Base-by-base conservation (phyloP, 345 rosid genomes). In the Chamaenerion angustifolium region DNA sequence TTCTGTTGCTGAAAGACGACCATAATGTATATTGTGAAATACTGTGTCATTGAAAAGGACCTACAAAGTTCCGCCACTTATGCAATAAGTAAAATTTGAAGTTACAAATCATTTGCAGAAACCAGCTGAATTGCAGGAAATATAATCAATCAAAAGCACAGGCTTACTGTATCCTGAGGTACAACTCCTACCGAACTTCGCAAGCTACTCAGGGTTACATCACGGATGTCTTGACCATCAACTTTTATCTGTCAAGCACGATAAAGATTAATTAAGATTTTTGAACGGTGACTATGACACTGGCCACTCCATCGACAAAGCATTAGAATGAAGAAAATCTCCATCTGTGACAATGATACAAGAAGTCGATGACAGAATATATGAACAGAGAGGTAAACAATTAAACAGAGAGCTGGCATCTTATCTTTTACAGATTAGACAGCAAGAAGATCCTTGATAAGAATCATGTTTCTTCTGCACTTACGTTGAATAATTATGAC, bases 41-140 rank as follows among this genome's bases (percentile, higher is more conserved):
- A 88, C 82, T 3, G 95, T 93, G 57, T 93, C 95, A 63, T 88
- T 93, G 62, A 93, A 88, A 55, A 93, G 99, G 42, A 88, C 99
- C 99, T 93, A 76, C 54, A 56, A 42, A 57, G 49, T 31, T 18
- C 47, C 68, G 53, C 43, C 13, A 59, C 10, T 35, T 6, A 50
- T 21, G 0, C 12, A 35, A 16, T 8, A 9, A 41, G 47, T 15
- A 41, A 50, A 42, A 25, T 46, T 46, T 10, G 12, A 46, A 25
- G 17, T 17, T 8, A 15, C 53, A 37, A 4, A 43, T 10, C 52
- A 41, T 27, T 46, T 43, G 47, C 14, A 10, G 17, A 52, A 46
- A 48, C 12, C 10, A 44, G 18, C 21, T n/a, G 27, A 18, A 23
- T 40, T 43, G 13, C 37, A 21, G 44, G 35, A 37, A 44, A 47